These are phyloP conservation scores for Cercospora janseana DNA, from an alignment of 2,329 filamentous ascomycete species.

Conservation along the genomic window DNA sequence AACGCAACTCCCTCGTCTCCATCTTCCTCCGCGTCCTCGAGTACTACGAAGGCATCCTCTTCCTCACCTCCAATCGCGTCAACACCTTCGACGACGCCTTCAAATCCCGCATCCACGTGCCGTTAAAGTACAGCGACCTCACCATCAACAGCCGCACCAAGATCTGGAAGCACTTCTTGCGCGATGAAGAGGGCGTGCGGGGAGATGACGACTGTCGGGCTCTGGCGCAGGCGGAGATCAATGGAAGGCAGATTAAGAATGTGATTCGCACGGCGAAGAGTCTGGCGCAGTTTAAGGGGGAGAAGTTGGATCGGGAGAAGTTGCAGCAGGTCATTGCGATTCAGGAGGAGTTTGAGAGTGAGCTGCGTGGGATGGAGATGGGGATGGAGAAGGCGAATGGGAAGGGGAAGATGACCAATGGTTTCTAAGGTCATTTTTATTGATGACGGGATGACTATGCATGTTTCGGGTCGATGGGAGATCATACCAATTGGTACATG, in stretches of 20 bases:
- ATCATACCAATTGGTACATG: no score
- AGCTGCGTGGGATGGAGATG: conserved; percentile 18
- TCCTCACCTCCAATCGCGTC: conserved; percentile 42
- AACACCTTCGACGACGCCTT: conserved; percentile 40
- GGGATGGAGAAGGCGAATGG: background rate
- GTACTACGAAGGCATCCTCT: conserved; percentile 41
- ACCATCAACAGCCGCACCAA: conserved; percentile 25
- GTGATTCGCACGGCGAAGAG: conserved; percentile 32
- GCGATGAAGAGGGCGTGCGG: conserved; percentile 18
- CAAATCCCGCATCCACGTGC: conserved; percentile 40
- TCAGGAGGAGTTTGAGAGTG: conserved; percentile 32
- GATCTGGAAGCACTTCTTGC: conserved; percentile 32
- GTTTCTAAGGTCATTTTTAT: conserved; percentile 6
- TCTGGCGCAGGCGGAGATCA: conserved; percentile 30
- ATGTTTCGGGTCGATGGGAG: no score
- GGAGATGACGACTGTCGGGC: conserved; percentile 23
- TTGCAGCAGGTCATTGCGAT: conserved; percentile 33
- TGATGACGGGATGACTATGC: no score
- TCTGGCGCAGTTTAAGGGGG: conserved; percentile 28
- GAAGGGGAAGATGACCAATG: conserved; percentile 4
- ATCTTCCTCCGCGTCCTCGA: conserved; percentile 43
- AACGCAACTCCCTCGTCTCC: conserved; percentile 78
- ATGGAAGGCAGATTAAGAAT: conserved; percentile 37
- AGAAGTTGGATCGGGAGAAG: conserved; percentile 26
- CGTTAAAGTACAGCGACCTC: conserved; percentile 32